These are phyloP conservation scores for Citrus reticulata DNA, from an alignment of 345 rosid genomes.

Conservation along the genomic window DNA sequence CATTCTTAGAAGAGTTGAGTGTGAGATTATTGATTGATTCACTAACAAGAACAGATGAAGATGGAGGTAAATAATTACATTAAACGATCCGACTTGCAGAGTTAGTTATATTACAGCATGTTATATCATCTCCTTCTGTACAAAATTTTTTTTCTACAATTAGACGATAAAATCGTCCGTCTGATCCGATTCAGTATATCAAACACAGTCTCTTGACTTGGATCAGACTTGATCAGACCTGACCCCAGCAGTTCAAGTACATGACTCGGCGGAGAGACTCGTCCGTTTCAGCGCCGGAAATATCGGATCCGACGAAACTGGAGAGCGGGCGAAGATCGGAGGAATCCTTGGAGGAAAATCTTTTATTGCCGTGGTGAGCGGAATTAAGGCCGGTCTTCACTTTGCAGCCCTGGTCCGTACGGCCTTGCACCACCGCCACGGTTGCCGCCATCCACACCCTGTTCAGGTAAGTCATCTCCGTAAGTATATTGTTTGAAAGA, in stretches of 20 bases:
- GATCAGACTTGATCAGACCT: conserved; percentile 26
- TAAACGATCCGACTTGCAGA: too few relatives aligned
- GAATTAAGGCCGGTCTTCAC: conserved; percentile 44
- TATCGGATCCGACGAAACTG: conserved; percentile 36
- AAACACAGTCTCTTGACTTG: neutral
- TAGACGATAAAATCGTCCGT: neutral
- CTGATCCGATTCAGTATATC: neutral
- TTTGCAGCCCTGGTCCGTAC: conserved; percentile 53
- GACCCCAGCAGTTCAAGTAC: conserved; percentile 95
- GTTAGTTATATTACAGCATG: neutral
- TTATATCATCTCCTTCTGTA: neutral
- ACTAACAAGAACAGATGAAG: too few relatives aligned
- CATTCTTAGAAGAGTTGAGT: too few relatives aligned
- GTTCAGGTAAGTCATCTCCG: conserved; percentile 48
- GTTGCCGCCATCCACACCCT: conserved; percentile 74
- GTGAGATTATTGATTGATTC: too few relatives aligned
- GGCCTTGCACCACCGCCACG: conserved; percentile 63
- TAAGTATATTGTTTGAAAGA: too few relatives aligned
- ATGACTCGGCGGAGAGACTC: conserved; percentile 76
- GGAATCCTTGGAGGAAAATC: conserved; percentile 24
- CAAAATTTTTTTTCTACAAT: neutral
- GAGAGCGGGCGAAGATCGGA: conserved; percentile 59
- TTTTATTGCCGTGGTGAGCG: conserved; percentile 43
- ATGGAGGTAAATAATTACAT: too few relatives aligned
- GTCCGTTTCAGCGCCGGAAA: conserved; percentile 42